Evolutionary conservation across 257 asterid genomes (phyloP).

Genomic region (Salvia miltiorrhiza): DNA sequence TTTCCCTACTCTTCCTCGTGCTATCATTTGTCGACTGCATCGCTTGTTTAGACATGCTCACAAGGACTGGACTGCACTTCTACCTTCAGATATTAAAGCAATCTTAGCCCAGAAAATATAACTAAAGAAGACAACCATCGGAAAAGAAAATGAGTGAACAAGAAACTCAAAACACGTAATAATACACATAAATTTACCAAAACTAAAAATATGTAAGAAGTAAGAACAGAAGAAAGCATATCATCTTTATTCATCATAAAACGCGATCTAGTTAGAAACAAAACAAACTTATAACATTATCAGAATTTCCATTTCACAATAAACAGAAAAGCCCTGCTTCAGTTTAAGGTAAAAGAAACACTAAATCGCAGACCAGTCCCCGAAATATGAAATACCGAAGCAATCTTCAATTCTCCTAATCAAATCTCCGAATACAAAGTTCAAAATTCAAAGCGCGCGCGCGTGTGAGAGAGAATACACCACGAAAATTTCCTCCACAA

Average conservation of each 20-base stretch:
- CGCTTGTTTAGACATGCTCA: conserved; percentile 47
- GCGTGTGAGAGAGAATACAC: not conserved
- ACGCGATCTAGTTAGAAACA: not conserved
- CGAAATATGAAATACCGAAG: not conserved
- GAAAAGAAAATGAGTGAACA: not conserved
- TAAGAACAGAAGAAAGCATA: not conserved
- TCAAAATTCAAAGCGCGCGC: not conserved
- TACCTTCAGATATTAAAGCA: conserved; percentile 14
- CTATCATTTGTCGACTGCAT: conserved; percentile 16
- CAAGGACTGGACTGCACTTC: conserved; percentile 7
- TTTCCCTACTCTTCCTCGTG: conserved; percentile 34
- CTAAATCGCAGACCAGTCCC: not conserved
- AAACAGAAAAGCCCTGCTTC: not conserved
- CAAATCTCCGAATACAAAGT: not conserved
- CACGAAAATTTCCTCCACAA: not conserved
- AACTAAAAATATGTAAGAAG: not conserved
- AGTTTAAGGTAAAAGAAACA: not conserved
- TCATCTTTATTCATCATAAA: not conserved
- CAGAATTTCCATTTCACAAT: not conserved
- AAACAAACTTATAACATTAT: not conserved
- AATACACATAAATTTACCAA: not conserved
- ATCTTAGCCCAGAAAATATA: conserved; percentile 1
- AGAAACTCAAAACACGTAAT: not conserved
- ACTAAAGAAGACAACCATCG: not conserved
- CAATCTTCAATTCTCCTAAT: not conserved